These are phyloP conservation scores for Oehlia diaphana DNA, from an alignment of 192 early-diverging fungal genomes.

Conservation along the genomic window DNA sequence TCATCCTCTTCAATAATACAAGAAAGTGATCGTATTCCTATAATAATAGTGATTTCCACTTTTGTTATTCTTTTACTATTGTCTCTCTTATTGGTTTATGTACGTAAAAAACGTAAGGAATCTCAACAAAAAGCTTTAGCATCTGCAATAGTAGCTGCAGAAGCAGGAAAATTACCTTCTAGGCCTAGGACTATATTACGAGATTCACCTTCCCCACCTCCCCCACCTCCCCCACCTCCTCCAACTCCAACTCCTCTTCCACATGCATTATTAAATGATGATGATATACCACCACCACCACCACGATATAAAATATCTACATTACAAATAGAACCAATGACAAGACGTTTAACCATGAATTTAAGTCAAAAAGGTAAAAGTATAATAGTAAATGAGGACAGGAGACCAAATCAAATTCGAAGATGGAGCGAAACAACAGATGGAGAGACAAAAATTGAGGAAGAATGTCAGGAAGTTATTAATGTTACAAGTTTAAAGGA, in stretches of 20 bases:
- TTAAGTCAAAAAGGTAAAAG: conserved; percentile 18
- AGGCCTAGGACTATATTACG: background rate
- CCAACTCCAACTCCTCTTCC: background rate
- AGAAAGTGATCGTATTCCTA: no score
- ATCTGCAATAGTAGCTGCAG: conserved; percentile 7
- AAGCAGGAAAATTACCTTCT: background rate
- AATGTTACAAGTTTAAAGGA: no score
- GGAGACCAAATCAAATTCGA: no score
- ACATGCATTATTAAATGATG: background rate
- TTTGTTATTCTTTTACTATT: no score
- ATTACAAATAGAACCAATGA: conserved; percentile 30
- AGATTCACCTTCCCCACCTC: conserved; percentile 10
- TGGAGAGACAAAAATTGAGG: no score
- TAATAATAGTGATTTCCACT: no score
- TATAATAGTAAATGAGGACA: conserved; percentile 15
- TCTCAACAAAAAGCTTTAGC: background rate
- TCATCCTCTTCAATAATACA: no score
- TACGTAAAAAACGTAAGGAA: no score
- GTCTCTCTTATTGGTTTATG: no score
- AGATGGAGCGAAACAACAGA: no score
- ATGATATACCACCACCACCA: background rate
- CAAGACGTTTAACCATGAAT: conserved; percentile 22
- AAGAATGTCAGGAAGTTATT: no score
- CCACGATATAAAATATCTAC: conserved; percentile 23
- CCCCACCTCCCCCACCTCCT: conserved; percentile 4